phyloP scores from a whole-genome alignment of 306 rosid genomes.

The Casuarina glauca region DNA sequence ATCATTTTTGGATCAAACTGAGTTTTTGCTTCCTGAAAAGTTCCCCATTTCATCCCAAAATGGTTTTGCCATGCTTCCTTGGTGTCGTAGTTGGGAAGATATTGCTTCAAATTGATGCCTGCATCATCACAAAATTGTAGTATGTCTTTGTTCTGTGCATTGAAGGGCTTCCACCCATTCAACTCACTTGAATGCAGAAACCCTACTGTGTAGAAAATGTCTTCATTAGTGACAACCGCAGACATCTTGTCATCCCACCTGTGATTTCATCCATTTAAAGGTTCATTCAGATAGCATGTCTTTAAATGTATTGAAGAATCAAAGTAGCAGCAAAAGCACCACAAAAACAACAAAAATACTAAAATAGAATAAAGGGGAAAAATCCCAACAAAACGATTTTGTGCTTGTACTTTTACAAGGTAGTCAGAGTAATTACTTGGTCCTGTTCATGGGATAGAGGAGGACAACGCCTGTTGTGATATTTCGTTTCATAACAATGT shows the following conservation, averaged over 20 bases:
- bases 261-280: background rate
- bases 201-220: constrained; percentile 73
- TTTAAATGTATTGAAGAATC: too few relatives aligned
- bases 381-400: too few relatives aligned
- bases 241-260: constrained; percentile 90
- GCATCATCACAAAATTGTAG: constrained; percentile 52
- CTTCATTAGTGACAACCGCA: constrained; percentile 66
- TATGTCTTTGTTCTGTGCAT: constrained; percentile 65
- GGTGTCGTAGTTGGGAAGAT: constrained; percentile 60
- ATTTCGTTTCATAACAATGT: constrained; percentile 62
- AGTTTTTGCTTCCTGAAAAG: constrained; percentile 51
- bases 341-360: too few relatives aligned
- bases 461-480: constrained; percentile 68
- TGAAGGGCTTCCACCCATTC: constrained; percentile 62
- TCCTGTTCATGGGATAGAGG: constrained; percentile 74
- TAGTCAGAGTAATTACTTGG: constrained; percentile 58
- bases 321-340: too few relatives aligned
- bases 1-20: constrained; percentile 80
- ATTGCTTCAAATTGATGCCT: constrained; percentile 68
- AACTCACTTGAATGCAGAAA: constrained; percentile 74
- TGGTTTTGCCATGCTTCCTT: constrained; percentile 67
- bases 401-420: too few relatives aligned
- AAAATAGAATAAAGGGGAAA: too few relatives aligned
- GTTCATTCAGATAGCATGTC: too few relatives aligned
- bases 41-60: constrained; percentile 74